Conservation (phyloP, 164 flowering plant genomes). For the Magnolia changhungtana region DNA sequence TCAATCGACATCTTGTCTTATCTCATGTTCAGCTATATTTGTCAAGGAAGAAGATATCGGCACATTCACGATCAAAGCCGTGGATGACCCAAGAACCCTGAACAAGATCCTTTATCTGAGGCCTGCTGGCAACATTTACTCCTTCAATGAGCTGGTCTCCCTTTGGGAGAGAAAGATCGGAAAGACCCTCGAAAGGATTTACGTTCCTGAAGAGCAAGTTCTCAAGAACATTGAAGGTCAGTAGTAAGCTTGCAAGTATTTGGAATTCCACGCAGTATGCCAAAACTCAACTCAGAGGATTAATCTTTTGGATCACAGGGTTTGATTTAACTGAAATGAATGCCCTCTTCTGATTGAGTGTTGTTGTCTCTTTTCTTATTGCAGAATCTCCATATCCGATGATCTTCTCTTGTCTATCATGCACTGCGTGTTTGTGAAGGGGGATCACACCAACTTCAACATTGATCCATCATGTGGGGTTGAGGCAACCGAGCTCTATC, state of each 20-base stretch:
- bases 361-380: conserved; percentile 7
- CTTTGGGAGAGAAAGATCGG: conserved; percentile 74
- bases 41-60: conserved; percentile 60
- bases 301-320: no score
- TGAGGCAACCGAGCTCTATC: conserved; percentile 53
- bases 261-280: background rate
- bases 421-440: conserved; percentile 43
- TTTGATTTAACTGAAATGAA: no score
- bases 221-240: conserved; percentile 60
- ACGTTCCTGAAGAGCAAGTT: conserved; percentile 55
- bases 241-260: background rate
- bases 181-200: conserved; percentile 51
- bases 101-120: conserved; percentile 55
- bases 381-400: conserved; percentile 47
- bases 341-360: no score
- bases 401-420: conserved; percentile 26
- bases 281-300: background rate
- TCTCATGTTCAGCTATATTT: conserved; percentile 35
- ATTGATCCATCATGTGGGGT: conserved; percentile 49
- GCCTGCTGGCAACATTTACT: conserved; percentile 44
- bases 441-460: conserved; percentile 49
- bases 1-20: background rate
- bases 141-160: conserved; percentile 60
- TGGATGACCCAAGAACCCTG: conserved; percentile 68
- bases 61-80: conserved; percentile 56